Percentiles rank a stretch among this genome's conserved stretches.
These are phyloP conservation scores for Tricholomella constricta DNA, from an alignment of 768 basidiomycete species.

Conservation along the genomic window DNA sequence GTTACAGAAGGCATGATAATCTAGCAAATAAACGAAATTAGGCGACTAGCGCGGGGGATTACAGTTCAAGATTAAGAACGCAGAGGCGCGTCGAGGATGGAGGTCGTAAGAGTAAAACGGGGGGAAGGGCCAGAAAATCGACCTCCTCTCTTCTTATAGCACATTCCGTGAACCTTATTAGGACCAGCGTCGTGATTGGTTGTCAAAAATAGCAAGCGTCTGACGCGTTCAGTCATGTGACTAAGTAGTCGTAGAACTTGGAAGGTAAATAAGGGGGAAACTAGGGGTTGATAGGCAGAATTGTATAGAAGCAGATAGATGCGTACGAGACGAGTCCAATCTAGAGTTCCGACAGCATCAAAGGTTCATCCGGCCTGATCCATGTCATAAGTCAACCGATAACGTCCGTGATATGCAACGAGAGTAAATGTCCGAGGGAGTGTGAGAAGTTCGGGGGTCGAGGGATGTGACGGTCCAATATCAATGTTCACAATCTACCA, in stretches of 20 bases:
- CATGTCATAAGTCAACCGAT: not conserved
- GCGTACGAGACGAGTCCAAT: not conserved
- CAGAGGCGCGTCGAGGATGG: conserved; percentile 15
- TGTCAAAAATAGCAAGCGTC: conserved; percentile 10
- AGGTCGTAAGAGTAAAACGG: conserved; percentile 11
- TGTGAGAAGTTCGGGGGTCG: no score
- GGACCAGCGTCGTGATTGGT: conserved; percentile 20
- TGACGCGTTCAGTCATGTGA: conserved; percentile 11
- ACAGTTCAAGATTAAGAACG: conserved; percentile 12
- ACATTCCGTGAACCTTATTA: conserved; percentile 18
- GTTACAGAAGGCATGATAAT: conserved; percentile 33
- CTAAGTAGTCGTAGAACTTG: not conserved
- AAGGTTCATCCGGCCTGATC: not conserved
- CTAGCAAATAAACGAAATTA: conserved; percentile 21
- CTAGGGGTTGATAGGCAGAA: not conserved
- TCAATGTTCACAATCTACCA: not conserved
- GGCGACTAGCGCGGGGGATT: conserved; percentile 30
- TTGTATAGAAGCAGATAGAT: not conserved
- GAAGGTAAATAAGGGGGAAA: not conserved
- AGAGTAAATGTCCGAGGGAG: not conserved
- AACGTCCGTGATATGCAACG: conserved; percentile 2
- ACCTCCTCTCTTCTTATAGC: conserved; percentile 14
- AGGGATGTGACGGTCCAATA: conserved; percentile 14
- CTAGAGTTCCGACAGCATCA: not conserved
- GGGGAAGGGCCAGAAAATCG: not conserved